A percentile compares a stretch with the other conserved stretches of the same genome.
Conservation (phyloP, 768 basidiomycete genomes). For the Termitomyces sp. region DNA sequence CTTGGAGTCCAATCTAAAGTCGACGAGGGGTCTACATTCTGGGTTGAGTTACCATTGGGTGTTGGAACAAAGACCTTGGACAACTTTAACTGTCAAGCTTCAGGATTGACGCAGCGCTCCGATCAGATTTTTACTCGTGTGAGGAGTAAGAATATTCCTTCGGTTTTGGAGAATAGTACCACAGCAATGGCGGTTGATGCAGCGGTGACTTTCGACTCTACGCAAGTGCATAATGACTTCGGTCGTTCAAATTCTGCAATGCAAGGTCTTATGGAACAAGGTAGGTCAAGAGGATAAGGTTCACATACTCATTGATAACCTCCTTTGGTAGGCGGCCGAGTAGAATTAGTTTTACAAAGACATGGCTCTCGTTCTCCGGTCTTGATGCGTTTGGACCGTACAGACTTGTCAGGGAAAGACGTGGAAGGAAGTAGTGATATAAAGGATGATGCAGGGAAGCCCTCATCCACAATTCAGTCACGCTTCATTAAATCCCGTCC, state of each 20-base stretch:
- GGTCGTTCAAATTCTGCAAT: slow-evolving; percentile 39
- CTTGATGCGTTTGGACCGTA: background rate
- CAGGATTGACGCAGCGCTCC: slow-evolving; percentile 15
- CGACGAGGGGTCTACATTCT: slow-evolving; percentile 77
- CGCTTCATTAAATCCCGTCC: slow-evolving; percentile 19
- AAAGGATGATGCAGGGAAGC: background rate
- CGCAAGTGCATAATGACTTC: slow-evolving; percentile 20
- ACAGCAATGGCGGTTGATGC: slow-evolving; percentile 23
- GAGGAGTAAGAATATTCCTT: slow-evolving; percentile 12
- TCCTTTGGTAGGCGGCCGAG: slow-evolving; percentile 40
- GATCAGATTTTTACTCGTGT: slow-evolving; percentile 9
- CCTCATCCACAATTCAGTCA: background rate
- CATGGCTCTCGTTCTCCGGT: slow-evolving; percentile 26
- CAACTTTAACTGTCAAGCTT: slow-evolving; percentile 5
- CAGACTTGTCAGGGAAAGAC: background rate
- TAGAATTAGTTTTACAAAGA: slow-evolving; percentile 47
- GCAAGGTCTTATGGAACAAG: slow-evolving; percentile 65
- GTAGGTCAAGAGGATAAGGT: slow-evolving; percentile 17
- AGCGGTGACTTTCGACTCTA: slow-evolving; percentile 18
- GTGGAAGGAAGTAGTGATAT: background rate
- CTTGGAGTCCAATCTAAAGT: slow-evolving; percentile 63
- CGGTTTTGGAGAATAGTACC: slow-evolving; percentile 17
- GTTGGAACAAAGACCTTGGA: slow-evolving; percentile 52
- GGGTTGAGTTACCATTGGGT: slow-evolving; percentile 80
- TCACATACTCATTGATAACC: background rate